A percentile compares a stretch with the other conserved stretches of the same genome.
Conservation (phyloP, 805 yeast species). For the Barnettozyma wickerhamii region DNA sequence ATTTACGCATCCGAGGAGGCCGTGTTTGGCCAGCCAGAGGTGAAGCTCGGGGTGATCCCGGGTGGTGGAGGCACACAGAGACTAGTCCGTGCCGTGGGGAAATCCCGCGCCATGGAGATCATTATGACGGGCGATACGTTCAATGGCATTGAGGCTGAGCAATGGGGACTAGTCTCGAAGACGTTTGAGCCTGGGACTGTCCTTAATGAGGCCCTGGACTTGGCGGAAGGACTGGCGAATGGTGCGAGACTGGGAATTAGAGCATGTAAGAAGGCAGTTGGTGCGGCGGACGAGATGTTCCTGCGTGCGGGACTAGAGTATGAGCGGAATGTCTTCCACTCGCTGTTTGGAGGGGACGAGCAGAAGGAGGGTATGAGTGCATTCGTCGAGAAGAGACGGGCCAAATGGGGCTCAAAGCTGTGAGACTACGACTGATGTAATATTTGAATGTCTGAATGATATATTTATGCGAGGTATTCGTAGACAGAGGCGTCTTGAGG, state of each 20-base stretch:
- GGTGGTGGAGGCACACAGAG: constrained; percentile 55
- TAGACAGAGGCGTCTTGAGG: constrained; percentile 54
- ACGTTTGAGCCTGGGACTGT: constrained; percentile 35
- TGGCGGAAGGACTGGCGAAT: constrained; percentile 38
- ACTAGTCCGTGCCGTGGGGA: constrained; percentile 43
- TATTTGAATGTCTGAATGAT: no score
- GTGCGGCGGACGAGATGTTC: constrained; percentile 33
- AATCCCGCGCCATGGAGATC: constrained; percentile 44
- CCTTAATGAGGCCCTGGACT: constrained; percentile 38
- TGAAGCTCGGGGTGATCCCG: constrained; percentile 46
- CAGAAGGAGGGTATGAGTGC: constrained; percentile 50
- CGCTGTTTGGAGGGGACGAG: constrained; percentile 41
- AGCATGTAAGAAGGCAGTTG: constrained; percentile 44
- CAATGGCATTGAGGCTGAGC: constrained; percentile 39
- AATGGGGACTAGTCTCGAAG: constrained; percentile 45
- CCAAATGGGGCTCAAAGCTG: constrained; percentile 26
- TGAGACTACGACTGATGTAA: no score
- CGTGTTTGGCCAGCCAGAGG: constrained; percentile 51
- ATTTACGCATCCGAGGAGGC: constrained; percentile 46
- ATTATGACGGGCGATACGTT: constrained; percentile 44
- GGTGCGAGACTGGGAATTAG: constrained; percentile 40
- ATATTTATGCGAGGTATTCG: constrained; percentile 57
- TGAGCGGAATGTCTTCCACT: constrained; percentile 43
- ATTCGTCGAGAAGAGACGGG: constrained; percentile 41
- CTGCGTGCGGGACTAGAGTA: constrained; percentile 36